Evolutionary conservation across 805 yeast species (phyloP).

Genomic region (Teunomyces gatunensis): DNA sequence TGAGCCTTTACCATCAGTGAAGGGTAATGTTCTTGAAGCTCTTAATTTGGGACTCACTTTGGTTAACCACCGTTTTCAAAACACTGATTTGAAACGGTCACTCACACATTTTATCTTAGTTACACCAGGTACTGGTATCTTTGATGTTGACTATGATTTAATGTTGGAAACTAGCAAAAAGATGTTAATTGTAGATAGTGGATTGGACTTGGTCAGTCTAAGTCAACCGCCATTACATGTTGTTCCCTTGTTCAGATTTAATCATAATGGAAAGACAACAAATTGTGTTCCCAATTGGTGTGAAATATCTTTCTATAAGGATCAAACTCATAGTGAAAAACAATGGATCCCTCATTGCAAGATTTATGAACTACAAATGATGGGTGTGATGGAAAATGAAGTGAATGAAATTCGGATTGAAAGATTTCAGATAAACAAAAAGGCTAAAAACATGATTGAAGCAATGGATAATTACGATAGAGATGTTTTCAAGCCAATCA

Average conservation of each 20-base stretch:
- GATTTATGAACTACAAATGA: conserved; percentile 94
- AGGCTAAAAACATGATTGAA: conserved; percentile 45
- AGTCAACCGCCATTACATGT: conserved; percentile 90
- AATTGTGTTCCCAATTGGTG: conserved; percentile 94
- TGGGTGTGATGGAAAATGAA: conserved; percentile 96
- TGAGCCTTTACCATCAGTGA: conserved; percentile 76
- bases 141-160: conserved; percentile 82
- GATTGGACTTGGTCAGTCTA: conserved; percentile 84
- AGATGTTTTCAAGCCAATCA: conserved; percentile 44
- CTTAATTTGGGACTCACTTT: conserved; percentile 79
- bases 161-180: conserved; percentile 72
- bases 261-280: conserved; percentile 46
- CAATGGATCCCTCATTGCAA: conserved; percentile 95
- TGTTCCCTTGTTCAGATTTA: conserved; percentile 81
- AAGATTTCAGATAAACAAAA: conserved; percentile 42
- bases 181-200: conserved; percentile 74
- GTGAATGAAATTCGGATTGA: conserved; percentile 65
- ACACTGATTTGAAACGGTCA: conserved; percentile 84
- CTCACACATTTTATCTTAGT: conserved; percentile 85
- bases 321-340: conserved; percentile 38
- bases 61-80: conserved; percentile 72
- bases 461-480: conserved; percentile 70
- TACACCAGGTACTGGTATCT: conserved; percentile 91
- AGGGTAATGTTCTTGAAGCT: conserved; percentile 87
- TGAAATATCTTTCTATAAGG: conserved; percentile 88